Percentiles rank a stretch among this genome's conserved stretches.
Conservation (phyloP, 371 early-diverging fungal species). For the Mucor sp. region DNA sequence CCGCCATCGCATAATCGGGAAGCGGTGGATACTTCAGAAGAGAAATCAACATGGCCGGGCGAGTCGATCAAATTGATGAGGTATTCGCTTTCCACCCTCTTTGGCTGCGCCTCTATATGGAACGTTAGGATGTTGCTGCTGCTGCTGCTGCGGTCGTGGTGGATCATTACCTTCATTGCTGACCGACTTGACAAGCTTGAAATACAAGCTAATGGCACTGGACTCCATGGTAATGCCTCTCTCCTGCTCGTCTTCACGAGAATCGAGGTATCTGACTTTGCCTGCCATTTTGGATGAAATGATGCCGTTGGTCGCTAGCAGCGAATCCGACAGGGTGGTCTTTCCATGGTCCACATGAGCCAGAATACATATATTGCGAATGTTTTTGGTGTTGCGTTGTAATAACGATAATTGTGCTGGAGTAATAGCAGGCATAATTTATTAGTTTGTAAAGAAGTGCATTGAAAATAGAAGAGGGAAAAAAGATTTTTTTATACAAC, state of each 20-base stretch:
- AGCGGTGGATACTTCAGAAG: constrained; percentile 95
- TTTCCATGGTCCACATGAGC: constrained; percentile 99
- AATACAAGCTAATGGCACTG: constrained; percentile 92
- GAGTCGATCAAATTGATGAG: constrained; percentile 98
- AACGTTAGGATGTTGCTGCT: neutral
- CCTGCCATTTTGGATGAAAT: constrained; percentile 97
- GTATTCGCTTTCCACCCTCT: constrained; percentile 65
- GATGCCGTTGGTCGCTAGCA: constrained; percentile 97
- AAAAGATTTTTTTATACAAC: neutral
- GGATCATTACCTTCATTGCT: constrained; percentile 16
- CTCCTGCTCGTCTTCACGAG: constrained; percentile 98
- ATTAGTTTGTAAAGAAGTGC: neutral
- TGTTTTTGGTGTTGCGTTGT: constrained; percentile 65
- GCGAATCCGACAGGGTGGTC: constrained; percentile 98
- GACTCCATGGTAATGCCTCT: constrained; percentile 99
- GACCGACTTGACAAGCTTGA: constrained; percentile 62
- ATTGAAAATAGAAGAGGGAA: neutral
- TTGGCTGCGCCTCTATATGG: constrained; percentile 16
- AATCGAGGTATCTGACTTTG: constrained; percentile 98
- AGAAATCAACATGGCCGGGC: constrained; percentile 99
- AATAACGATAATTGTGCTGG: constrained; percentile 61
- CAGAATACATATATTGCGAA: constrained; percentile 96
- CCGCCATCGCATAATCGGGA: constrained; percentile 97
- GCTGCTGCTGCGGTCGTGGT: neutral
- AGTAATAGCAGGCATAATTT: constrained; percentile 66